Conservation (phyloP, 2,329 filamentous ascomycete species). For the Cladorrhinum sp. region DNA sequence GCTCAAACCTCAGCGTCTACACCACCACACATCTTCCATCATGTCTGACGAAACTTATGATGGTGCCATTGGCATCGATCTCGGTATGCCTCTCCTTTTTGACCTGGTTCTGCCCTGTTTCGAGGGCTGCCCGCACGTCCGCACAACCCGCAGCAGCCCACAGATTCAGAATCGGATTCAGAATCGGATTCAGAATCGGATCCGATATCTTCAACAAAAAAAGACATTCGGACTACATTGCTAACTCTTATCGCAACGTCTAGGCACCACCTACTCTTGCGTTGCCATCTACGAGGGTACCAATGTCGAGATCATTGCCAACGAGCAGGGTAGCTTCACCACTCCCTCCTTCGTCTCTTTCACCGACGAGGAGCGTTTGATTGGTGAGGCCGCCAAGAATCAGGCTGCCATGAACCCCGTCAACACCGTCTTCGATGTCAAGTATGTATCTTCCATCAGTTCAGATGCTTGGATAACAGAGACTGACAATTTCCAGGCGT, state of each 20-base stretch:
- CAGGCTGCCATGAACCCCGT: slow-evolving; percentile 98
- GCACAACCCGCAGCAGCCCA: slow-evolving; percentile 14
- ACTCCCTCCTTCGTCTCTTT: slow-evolving; percentile 99
- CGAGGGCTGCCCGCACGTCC: slow-evolving; percentile 17
- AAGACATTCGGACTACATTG: neutral
- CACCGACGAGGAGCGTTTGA: slow-evolving; percentile 97
- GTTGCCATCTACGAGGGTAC: slow-evolving; percentile 98
- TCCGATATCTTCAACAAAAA: too few species aligned
- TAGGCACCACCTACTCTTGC: slow-evolving; percentile 99
- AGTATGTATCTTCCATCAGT: slow-evolving; percentile 57
- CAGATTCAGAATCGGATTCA: neutral
- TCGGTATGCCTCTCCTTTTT: slow-evolving; percentile 64
- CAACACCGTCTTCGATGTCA: slow-evolving; percentile 99
- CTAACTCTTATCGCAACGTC: slow-evolving; percentile 13
- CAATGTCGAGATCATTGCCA: slow-evolving; percentile 99
- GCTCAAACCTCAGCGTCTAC: slow-evolving; percentile 20
- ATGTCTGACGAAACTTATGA: slow-evolving; percentile 99
- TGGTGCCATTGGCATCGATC: slow-evolving; percentile 99
- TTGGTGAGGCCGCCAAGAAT: slow-evolving; percentile 99
- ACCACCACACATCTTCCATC: slow-evolving; percentile 43
- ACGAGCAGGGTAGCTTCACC: slow-evolving; percentile 99
- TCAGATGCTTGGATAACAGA: neutral
- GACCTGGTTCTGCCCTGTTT: slow-evolving; percentile 12
- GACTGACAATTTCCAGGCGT: slow-evolving; percentile 59
- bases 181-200: neutral